phyloP scores from a whole-genome alignment of 2,329 filamentous ascomycete species.

The Plectosphaerella plurivora region DNA sequence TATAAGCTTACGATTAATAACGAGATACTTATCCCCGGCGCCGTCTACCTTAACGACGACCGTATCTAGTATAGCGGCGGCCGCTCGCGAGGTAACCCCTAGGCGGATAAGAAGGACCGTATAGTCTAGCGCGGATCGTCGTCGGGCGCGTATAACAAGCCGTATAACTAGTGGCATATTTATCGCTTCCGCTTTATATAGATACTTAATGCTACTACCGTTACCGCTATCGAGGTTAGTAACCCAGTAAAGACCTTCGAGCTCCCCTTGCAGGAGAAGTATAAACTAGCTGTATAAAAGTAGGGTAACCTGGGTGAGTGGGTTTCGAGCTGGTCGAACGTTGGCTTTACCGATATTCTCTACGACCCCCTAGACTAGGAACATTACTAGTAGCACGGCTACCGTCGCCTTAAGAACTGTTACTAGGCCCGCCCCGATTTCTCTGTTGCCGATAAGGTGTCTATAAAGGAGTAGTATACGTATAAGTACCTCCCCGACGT shows the following conservation, averaged over 20 bases:
- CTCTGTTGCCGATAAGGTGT: conserved; percentile 12
- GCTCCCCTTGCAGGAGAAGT: neutral
- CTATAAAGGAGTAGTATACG: conserved; percentile 29
- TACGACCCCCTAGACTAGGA: conserved; percentile 20
- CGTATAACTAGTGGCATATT: conserved; percentile 53
- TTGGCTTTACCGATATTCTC: conserved; percentile 20
- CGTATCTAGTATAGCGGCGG: conserved; percentile 49
- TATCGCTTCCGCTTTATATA: conserved; percentile 54
- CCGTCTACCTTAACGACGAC: conserved; percentile 51
- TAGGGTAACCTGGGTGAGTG: conserved; percentile 18
- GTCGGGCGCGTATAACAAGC: conserved; percentile 42
- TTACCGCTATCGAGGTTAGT: conserved; percentile 31
- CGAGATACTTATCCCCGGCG: conserved; percentile 57
- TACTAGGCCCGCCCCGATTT: conserved; percentile 17
- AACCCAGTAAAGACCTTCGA: neutral
- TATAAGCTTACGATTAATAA: conserved; percentile 57
- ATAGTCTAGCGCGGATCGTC: conserved; percentile 56
- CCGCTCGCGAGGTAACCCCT: conserved; percentile 39
- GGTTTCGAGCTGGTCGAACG: conserved; percentile 18
- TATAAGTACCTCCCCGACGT: conserved; percentile 57
- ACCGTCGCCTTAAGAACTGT: conserved; percentile 9
- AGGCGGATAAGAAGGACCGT: conserved; percentile 44
- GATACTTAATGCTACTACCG: neutral
- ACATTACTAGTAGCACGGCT: neutral
- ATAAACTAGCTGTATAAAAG: neutral